These are phyloP conservation scores for Aspergillus haitiensis DNA, from an alignment of 495 filamentous ascomycete genomes.

Conservation along the genomic window DNA sequence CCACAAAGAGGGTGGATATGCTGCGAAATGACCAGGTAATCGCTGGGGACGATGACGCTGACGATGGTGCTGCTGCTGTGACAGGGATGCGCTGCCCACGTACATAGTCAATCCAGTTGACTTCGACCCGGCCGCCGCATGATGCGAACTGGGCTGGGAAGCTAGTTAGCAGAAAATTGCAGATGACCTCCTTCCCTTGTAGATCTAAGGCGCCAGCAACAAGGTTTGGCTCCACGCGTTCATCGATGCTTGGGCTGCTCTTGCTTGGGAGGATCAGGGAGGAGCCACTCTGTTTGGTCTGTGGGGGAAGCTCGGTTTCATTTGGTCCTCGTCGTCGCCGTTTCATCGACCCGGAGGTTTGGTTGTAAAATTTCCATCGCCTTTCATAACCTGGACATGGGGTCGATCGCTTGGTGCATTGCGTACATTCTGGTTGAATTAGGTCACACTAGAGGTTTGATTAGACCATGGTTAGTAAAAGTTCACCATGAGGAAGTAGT, in stretches of 20 bases:
- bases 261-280: background rate
- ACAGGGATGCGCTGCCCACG: background rate
- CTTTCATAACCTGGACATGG: slow-evolving; percentile 33
- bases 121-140: slow-evolving; percentile 12
- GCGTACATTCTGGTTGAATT: slow-evolving; percentile 22
- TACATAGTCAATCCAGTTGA: slow-evolving; percentile 19
- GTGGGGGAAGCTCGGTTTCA: background rate
- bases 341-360: slow-evolving; percentile 3
- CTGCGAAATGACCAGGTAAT: slow-evolving; percentile 18
- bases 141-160: slow-evolving; percentile 22
- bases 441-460: slow-evolving; percentile 27
- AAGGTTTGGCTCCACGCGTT: slow-evolving; percentile 21
- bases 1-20: slow-evolving; percentile 15
- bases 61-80: too few relatives aligned
- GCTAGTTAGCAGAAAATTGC: slow-evolving; percentile 17
- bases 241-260: slow-evolving; percentile 15
- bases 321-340: background rate
- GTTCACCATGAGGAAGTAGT: background rate
- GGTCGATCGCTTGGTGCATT: slow-evolving; percentile 25
- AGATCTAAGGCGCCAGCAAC: slow-evolving; percentile 14
- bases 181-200: slow-evolving; percentile 22
- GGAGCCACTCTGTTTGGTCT: background rate
- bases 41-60: slow-evolving; percentile 1
- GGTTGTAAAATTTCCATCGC: slow-evolving; percentile 23
- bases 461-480: background rate